These are phyloP conservation scores for Plasmodium knowlesi DNA, from an alignment of 169 alveolate species.

Conservation along the genomic window DNA sequence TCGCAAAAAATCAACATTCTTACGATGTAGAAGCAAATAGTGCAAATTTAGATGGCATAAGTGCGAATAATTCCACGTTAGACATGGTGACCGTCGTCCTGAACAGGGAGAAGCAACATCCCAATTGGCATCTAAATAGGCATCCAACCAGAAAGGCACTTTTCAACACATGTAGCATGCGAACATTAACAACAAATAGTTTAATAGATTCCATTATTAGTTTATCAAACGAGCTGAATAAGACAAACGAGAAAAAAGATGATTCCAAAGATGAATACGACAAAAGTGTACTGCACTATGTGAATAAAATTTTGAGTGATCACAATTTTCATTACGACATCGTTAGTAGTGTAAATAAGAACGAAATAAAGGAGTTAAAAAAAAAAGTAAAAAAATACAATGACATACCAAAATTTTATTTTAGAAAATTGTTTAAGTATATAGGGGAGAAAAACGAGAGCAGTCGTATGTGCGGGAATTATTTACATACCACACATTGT, in stretches of 20 bases:
- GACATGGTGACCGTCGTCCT: background rate
- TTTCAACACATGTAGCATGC: background rate
- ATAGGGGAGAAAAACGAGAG: conserved; percentile 16
- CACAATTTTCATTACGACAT: conserved; percentile 10
- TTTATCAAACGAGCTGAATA: conserved; percentile 56
- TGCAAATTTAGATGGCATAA: background rate
- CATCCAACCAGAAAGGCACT: background rate
- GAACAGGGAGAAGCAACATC: conserved; percentile 10
- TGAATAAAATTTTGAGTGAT: conserved; percentile 17
- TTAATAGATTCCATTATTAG: conserved; percentile 68
- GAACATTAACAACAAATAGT: conserved; percentile 45
- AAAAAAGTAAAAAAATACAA: conserved; percentile 30
- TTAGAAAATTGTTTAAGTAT: conserved; percentile 28
- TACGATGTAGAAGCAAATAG: conserved; percentile 1
- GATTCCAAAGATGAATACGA: conserved; percentile 19
- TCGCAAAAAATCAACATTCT: background rate
- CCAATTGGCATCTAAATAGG: conserved; percentile 14
- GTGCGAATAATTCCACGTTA: background rate
- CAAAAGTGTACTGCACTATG: conserved; percentile 38
- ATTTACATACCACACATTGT: background rate
- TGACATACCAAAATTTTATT: conserved; percentile 30
- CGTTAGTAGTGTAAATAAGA: conserved; percentile 30
- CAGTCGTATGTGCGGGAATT: background rate
- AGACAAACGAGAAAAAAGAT: conserved; percentile 3
- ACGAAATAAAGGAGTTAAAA: conserved; percentile 29